Evolutionary conservation across 2,329 filamentous ascomycete species (phyloP).

Genomic region (Xylaria sp.): DNA sequence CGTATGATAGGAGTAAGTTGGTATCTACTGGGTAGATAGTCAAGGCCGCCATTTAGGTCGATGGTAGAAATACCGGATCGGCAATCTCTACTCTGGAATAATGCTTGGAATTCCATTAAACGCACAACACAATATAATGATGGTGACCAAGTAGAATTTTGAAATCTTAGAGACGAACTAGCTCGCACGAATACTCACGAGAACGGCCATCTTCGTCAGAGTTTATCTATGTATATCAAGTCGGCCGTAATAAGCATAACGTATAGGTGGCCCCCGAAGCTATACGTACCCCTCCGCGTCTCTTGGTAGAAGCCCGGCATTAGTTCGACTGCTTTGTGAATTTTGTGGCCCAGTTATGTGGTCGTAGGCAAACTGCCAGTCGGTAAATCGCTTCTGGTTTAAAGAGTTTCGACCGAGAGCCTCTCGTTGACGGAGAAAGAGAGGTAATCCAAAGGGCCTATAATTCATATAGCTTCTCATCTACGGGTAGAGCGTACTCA

Average conservation of each 20-base stretch:
- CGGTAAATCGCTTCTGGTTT: background rate
- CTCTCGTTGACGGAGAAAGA: background rate
- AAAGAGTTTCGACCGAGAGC: background rate
- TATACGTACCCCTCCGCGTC: background rate
- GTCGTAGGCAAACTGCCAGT: background rate
- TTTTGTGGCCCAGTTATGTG: background rate
- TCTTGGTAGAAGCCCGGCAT: background rate
- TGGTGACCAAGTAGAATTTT: background rate
- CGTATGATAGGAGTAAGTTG: background rate
- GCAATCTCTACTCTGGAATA: constrained; percentile 5
- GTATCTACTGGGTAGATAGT: background rate
- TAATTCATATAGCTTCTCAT: background rate
- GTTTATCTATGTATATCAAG: background rate
- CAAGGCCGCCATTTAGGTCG: background rate
- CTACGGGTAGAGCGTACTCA: too few species aligned
- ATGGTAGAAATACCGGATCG: constrained; percentile 1
- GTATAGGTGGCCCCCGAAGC: background rate
- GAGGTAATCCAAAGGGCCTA: background rate
- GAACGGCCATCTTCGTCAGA: background rate
- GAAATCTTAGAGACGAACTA: background rate
- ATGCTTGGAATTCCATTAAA: background rate
- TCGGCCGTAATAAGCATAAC: background rate
- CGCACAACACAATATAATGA: background rate
- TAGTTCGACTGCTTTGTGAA: background rate
- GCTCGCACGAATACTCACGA: background rate